Percentiles rank a stretch among this genome's conserved stretches.
phyloP scores from a whole-genome alignment of 352 stramenopile species.

The Phytophthora multivora region DNA sequence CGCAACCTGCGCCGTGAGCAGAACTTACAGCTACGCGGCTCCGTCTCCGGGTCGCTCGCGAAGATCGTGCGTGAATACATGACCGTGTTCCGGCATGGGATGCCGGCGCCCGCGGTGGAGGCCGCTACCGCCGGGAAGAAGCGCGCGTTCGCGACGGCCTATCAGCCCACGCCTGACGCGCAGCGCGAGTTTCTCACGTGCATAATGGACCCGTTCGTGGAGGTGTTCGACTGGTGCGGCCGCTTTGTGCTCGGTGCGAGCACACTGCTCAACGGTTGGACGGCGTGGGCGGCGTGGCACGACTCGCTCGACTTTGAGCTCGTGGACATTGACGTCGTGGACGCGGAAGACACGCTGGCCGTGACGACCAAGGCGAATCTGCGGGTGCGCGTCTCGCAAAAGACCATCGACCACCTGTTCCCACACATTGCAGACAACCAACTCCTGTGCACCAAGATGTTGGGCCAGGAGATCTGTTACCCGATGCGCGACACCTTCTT shows the following conservation, averaged over 20 bases:
- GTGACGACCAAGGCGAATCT: constrained; percentile 44
- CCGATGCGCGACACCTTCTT: constrained; percentile 50
- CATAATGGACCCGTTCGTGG: constrained; percentile 46
- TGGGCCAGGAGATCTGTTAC: constrained; percentile 48
- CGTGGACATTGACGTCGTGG: constrained; percentile 41
- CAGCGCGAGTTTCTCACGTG: constrained; percentile 50
- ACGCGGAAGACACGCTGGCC: constrained; percentile 38
- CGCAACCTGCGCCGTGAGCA: constrained; percentile 47
- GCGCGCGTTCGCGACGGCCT: constrained; percentile 15
- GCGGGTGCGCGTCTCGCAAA: constrained; percentile 39
- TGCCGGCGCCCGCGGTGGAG: constrained; percentile 25
- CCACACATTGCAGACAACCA: constrained; percentile 36
- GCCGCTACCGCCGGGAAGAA: constrained; percentile 31
- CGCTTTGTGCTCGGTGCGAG: constrained; percentile 36
- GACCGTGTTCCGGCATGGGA: constrained; percentile 54
- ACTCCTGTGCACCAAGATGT: constrained; percentile 27
- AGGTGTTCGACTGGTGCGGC: constrained; percentile 52
- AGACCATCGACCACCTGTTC: constrained; percentile 49
- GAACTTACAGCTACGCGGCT: constrained; percentile 35
- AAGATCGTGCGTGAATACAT: constrained; percentile 58
- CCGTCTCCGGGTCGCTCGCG: constrained; percentile 41
- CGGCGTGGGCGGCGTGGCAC: constrained; percentile 48
- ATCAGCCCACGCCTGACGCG: constrained; percentile 28
- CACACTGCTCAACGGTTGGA: constrained; percentile 46
- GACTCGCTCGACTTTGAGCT: constrained; percentile 41